Evolutionary conservation across 768 basidiomycete genomes (phyloP).

Genomic region (Auriscalpium vulgare): DNA sequence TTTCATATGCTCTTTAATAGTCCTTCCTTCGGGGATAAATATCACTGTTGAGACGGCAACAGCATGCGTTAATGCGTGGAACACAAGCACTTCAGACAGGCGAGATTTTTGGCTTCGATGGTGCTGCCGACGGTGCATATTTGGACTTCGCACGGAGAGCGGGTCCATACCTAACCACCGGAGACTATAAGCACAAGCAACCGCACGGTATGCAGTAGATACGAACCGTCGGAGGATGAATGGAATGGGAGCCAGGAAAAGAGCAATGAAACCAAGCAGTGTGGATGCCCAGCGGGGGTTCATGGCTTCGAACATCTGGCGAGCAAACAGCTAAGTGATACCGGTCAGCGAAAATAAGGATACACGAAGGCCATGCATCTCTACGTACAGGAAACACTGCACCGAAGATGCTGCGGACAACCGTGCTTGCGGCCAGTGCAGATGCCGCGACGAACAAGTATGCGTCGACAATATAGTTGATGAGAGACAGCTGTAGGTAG

Average conservation of each 20-base stretch:
- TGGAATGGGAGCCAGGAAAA: slow-evolving; percentile 38
- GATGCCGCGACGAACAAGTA: slow-evolving; percentile 49
- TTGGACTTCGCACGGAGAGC: slow-evolving; percentile 12
- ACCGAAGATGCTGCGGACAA: slow-evolving; percentile 46
- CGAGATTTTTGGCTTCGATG: neutral
- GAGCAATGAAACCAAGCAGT: slow-evolving; percentile 43
- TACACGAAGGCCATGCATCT: neutral
- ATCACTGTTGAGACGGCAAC: too few species aligned
- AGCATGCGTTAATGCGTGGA: too few species aligned
- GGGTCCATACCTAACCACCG: slow-evolving; percentile 3
- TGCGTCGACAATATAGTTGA: slow-evolving; percentile 58
- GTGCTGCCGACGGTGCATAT: slow-evolving; percentile 1
- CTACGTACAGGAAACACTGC: slow-evolving; percentile 18
- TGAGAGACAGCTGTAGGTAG: slow-evolving; percentile 34
- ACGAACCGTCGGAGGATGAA: slow-evolving; percentile 18
- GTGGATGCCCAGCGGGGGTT: slow-evolving; percentile 54
- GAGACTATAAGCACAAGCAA: neutral
- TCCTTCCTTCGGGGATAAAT: too few species aligned
- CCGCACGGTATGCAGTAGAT: neutral
- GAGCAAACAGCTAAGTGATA: slow-evolving; percentile 35
- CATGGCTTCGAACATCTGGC: slow-evolving; percentile 44
- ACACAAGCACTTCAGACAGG: too few species aligned
- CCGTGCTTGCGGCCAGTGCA: slow-evolving; percentile 46
- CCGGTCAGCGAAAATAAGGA: neutral
- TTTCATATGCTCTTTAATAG: too few species aligned